phyloP scores from a whole-genome alignment of 257 asterid genomes.

The Voacanga thouarsii region DNA sequence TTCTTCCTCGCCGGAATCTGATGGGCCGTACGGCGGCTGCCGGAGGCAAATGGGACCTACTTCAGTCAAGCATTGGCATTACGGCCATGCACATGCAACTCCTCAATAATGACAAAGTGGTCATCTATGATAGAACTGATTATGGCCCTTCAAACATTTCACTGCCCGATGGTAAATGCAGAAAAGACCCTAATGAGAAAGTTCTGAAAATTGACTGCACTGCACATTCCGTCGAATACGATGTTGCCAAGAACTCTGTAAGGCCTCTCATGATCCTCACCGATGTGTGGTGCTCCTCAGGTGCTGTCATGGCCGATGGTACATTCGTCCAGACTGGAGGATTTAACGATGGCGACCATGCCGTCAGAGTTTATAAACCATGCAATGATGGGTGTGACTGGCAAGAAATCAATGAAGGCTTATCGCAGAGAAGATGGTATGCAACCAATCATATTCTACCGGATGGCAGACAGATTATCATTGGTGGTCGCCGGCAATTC shows the following conservation, averaged over 20 bases:
- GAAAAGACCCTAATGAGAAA: slow-evolving; percentile 26
- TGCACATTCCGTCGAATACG: slow-evolving; percentile 54
- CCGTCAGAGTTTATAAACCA: slow-evolving; percentile 27
- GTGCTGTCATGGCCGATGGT: slow-evolving; percentile 39
- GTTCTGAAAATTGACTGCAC: slow-evolving; percentile 37
- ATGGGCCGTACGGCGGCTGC: neutral
- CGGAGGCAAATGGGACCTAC: slow-evolving; percentile 44
- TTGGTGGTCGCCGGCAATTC: slow-evolving; percentile 41
- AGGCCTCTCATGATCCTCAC: slow-evolving; percentile 46
- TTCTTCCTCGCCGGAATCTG: slow-evolving; percentile 6
- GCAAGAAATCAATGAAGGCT: slow-evolving; percentile 11
- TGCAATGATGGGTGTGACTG: slow-evolving; percentile 36
- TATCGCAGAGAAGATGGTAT: slow-evolving; percentile 38
- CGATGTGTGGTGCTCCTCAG: slow-evolving; percentile 56
- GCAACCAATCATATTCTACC: slow-evolving; percentile 46
- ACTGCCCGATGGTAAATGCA: slow-evolving; percentile 36
- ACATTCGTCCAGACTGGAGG: slow-evolving; percentile 48
- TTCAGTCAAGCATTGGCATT: slow-evolving; percentile 35
- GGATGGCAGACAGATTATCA: slow-evolving; percentile 32
- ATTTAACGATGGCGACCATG: slow-evolving; percentile 39
- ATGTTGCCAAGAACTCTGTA: slow-evolving; percentile 30
- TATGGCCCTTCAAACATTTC: slow-evolving; percentile 44
- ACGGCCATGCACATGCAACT: slow-evolving; percentile 66
- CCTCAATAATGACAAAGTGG: slow-evolving; percentile 44
- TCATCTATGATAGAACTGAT: slow-evolving; percentile 52